A percentile compares a stretch with the other conserved stretches of the same genome.
Conservation (phyloP, 2,329 filamentous ascomycete species). For the Paecilomyces formosus region DNA sequence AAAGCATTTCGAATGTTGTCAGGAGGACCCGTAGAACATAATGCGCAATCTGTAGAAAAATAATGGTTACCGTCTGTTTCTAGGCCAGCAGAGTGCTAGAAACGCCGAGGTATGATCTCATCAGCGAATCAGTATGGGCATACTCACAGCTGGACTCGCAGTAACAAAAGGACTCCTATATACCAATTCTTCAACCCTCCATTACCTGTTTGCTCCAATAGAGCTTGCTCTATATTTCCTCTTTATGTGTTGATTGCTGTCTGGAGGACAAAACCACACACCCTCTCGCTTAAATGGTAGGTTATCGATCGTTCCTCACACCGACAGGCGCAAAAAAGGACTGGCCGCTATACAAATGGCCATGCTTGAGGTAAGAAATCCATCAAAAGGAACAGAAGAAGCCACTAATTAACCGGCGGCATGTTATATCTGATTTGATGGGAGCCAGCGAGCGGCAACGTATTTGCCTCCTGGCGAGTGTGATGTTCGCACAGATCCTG, state of each 20-base stretch:
- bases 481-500: neutral
- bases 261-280: neutral
- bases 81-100: neutral
- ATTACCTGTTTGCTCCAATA: neutral
- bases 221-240: neutral
- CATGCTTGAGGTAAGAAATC: neutral
- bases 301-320: neutral
- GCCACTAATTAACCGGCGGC: neutral
- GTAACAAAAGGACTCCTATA: neutral
- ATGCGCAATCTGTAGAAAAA: neutral
- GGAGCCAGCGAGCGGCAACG: neutral
- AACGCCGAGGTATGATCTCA: neutral
- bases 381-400: neutral
- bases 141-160: neutral
- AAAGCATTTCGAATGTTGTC: constrained; percentile 17
- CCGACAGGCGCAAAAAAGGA: neutral
- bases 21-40: neutral
- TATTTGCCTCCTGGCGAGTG: neutral
- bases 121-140: neutral
- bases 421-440: neutral
- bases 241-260: neutral
- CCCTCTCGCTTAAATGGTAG: neutral
- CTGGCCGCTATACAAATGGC: neutral
- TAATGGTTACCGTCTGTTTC: neutral
- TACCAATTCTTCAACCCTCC: neutral